Conservation (phyloP, 2,329 filamentous ascomycete genomes). For the Fusarium sp. region DNA sequence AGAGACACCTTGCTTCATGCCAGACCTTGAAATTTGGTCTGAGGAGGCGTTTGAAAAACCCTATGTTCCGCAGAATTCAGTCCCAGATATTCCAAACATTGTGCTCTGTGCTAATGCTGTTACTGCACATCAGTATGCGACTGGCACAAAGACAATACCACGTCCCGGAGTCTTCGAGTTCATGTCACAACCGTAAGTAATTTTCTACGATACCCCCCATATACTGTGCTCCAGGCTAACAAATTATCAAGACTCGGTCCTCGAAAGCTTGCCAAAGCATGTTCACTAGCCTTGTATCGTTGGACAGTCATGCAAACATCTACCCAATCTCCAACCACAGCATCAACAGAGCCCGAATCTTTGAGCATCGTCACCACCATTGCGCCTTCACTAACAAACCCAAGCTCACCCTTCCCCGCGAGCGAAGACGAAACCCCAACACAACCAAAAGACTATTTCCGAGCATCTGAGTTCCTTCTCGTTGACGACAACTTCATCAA, state of each 20-base stretch:
- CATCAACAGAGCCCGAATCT: not conserved
- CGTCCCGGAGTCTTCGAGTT: slow-evolving; percentile 47
- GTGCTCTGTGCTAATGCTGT: slow-evolving; percentile 48
- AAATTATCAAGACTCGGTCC: slow-evolving; percentile 45
- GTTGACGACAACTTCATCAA: slow-evolving; percentile 56
- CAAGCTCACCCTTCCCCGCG: slow-evolving; percentile 5
- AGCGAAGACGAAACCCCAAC: slow-evolving; percentile 20
- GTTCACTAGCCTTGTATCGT: slow-evolving; percentile 40
- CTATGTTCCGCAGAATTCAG: not conserved
- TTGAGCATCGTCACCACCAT: not conserved
- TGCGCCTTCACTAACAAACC: not conserved
- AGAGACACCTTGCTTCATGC: slow-evolving; percentile 8
- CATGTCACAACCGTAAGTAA: slow-evolving; percentile 51
- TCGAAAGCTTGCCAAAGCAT: slow-evolving; percentile 49
- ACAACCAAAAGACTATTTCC: not conserved
- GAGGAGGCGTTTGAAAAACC: slow-evolving; percentile 13
- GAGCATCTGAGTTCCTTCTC: slow-evolving; percentile 43
- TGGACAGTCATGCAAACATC: slow-evolving; percentile 38
- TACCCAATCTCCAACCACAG: not conserved
- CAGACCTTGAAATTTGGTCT: slow-evolving; percentile 43
- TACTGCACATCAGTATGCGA: slow-evolving; percentile 43
- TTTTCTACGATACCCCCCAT: fast-evolving
- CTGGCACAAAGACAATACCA: slow-evolving; percentile 22
- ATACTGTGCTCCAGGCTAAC: not conserved
- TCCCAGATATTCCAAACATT: slow-evolving; percentile 37